Evolutionary conservation across 768 basidiomycete genomes (phyloP), one percentile per base, ranked within the genome.

Genomic region (Tylopilus sp.): DNA sequence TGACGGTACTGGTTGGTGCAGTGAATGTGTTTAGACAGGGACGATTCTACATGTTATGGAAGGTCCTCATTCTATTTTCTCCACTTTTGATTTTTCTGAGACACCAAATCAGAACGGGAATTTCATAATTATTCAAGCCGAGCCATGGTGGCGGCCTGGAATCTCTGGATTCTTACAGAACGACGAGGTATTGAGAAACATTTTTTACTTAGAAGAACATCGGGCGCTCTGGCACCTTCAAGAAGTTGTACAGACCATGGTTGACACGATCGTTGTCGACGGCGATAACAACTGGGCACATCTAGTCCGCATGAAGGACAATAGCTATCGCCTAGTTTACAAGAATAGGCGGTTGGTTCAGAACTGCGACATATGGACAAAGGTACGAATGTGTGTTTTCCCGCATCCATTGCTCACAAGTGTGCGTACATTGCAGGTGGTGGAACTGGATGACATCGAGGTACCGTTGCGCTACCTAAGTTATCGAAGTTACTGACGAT

Each of bases 231-330:
- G 38, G 31, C 48, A 70, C 22, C 42, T 70, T 33, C 53, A 57
- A 52, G 69, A 72, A 41, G 65, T 70, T 7, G 53, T 71, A 49
- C 71, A 71, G 36, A 61, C 64, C 9, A 72, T 72, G 69, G 52
- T 72, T 6, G 70, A 72, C 22, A 53, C 43, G 4, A 63, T 70
- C 44, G 56, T 58, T 6, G 55, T 71, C 13, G 69, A 71, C 7
- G 56, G 65, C 24, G 61, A 70, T 52, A 55, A 65, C 11, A 72
- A 71, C 42, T 71, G 67, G 67, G 71, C 71, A 41, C 49, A 72
- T 60, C 58, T 70, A 17, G 56, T 70, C 16, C 69, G 66, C 19
- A 50, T 60, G 37, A 72, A 69, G 54, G 59, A 66, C 37, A 50
- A 50, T 14, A 56, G 33, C 3, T 67, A 69, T 34, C 60, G 60